Conservation (phyloP, 768 basidiomycete species). For the Vararia minispora region DNA sequence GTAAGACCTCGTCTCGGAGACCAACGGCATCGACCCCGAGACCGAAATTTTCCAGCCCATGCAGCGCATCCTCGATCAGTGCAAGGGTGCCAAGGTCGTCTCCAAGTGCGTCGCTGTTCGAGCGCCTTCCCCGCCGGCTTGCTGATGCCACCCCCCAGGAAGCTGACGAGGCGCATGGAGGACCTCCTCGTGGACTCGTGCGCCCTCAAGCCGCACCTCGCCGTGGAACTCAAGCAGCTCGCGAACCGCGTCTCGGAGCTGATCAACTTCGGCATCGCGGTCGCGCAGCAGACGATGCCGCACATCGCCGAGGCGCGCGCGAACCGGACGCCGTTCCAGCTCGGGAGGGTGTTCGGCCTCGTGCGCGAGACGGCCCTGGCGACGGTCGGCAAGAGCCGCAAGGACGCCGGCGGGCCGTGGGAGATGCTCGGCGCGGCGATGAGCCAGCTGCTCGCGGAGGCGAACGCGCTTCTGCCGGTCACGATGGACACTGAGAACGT, state of each 20-base stretch:
- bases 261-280: conserved; percentile 87
- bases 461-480: conserved; percentile 55
- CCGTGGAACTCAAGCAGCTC: conserved; percentile 64
- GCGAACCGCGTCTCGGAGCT: conserved; percentile 67
- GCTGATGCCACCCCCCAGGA: conserved; percentile 38
- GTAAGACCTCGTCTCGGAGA: conserved; percentile 60
- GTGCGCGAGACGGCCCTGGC: conserved; percentile 64
- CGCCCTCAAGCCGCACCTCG: conserved; percentile 60
- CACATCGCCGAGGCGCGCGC: conserved; percentile 75
- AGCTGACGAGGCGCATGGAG: conserved; percentile 77
- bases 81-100: conserved; percentile 66
- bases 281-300: conserved; percentile 82
- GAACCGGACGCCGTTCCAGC: conserved; percentile 68
- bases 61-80: conserved; percentile 72
- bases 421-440: conserved; percentile 65
- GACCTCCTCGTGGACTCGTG: conserved; percentile 62
- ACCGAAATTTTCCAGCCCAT: conserved; percentile 73
- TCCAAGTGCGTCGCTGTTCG: conserved; percentile 48
- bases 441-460: conserved; percentile 58
- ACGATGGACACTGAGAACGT: conserved; percentile 70
- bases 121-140: background rate
- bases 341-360: conserved; percentile 57
- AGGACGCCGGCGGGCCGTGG: conserved; percentile 63
- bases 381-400: conserved; percentile 57
- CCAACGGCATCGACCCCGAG: conserved; percentile 66